Base-by-base conservation (phyloP, 495 filamentous ascomycete genomes). In the Penicillium maclennaniae region DNA sequence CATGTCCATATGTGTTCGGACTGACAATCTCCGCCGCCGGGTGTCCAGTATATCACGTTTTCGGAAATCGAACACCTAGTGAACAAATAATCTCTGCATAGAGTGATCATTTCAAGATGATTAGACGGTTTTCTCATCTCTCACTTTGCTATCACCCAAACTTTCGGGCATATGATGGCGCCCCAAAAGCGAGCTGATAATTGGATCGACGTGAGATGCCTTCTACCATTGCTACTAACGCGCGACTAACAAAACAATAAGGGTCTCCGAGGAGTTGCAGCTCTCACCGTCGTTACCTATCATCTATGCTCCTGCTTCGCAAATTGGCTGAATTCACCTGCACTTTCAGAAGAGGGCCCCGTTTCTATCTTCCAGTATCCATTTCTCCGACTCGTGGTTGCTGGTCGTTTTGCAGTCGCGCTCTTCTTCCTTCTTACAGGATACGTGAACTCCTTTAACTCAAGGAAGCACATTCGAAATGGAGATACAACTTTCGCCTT, bases 241-340 rank as follows among this genome's bases (percentile, higher is more conserved):
- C 12, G 8, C 7, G 25, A 45, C 49, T 53, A 26, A 56, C 25
- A 9, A n/a, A 17, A 15, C 12, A 12, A 7, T 15, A 8, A 58
- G 55, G 55, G 55, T 6, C 45, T 58, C 38, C 50, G 55, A 4
- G 55, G 55, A 1, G 37, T 58, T 15, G 55, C 55, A 7, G 45
- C 50, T 7, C 17, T 54, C 5, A 49, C 26, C 9, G 55, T 54
- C 23, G 55, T 58, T 4, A 58, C 55, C 26, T 58, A 58, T 7
- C 50, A 58, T 12, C 17, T 58, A 4, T 58, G 55, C 41, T 54
- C 55, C 3, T 54, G 39, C 16, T 58, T 54, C n/a, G 55, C 55
- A 42, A 40, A 50, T 7, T 58, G 55, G 55, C 28, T 58, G 9
- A 58, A 54, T n/a, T 58, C 55, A 1, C 55, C 55, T 14, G 50